Conservation (phyloP, 2,329 filamentous ascomycete species). For the Fusarium euwallaceae region DNA sequence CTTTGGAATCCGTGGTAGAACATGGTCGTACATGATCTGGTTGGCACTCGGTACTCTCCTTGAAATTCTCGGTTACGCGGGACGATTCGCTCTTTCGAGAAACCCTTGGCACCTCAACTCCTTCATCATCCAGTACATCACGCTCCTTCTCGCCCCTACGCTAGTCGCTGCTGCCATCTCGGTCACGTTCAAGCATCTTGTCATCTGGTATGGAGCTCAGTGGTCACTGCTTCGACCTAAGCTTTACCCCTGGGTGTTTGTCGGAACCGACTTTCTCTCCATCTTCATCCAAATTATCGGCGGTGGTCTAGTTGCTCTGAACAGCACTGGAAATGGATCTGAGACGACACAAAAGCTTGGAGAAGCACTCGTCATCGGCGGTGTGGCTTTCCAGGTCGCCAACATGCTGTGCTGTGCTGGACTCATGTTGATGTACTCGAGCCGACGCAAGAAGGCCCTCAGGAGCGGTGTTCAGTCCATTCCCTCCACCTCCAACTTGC, state of each 20-base stretch:
- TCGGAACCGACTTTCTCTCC: slow-evolving; percentile 61
- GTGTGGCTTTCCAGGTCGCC: slow-evolving; percentile 45
- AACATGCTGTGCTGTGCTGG: slow-evolving; percentile 44
- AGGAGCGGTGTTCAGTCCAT: slow-evolving; percentile 2
- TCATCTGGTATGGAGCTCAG: slow-evolving; percentile 57
- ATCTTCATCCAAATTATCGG: slow-evolving; percentile 45
- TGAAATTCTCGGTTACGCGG: slow-evolving; percentile 58
- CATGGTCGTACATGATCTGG: slow-evolving; percentile 56
- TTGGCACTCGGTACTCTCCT: slow-evolving; percentile 53
- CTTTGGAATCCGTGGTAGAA: slow-evolving; percentile 51
- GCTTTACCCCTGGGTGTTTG: slow-evolving; percentile 64
- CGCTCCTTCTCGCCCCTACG: slow-evolving; percentile 57
- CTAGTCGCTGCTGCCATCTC: slow-evolving; percentile 62
- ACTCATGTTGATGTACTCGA: slow-evolving; percentile 32
- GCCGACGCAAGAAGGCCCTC: slow-evolving; percentile 20
- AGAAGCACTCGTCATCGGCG: slow-evolving; percentile 39
- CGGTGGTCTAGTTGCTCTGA: slow-evolving; percentile 28
- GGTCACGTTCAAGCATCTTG: slow-evolving; percentile 60
- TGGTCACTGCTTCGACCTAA: slow-evolving; percentile 56
- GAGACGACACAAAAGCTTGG: slow-evolving; percentile 22
- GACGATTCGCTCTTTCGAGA: slow-evolving; percentile 52
- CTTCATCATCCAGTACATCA: slow-evolving; percentile 58
- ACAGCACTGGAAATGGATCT: slow-evolving; percentile 20
- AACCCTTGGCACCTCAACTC: slow-evolving; percentile 57
- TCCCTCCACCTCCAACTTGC: neutral